A percentile compares a stretch with the other conserved stretches of the same genome.
phyloP scores from a whole-genome alignment of 2,329 filamentous ascomycete genomes.

The Plenodomus biglobosus region DNA sequence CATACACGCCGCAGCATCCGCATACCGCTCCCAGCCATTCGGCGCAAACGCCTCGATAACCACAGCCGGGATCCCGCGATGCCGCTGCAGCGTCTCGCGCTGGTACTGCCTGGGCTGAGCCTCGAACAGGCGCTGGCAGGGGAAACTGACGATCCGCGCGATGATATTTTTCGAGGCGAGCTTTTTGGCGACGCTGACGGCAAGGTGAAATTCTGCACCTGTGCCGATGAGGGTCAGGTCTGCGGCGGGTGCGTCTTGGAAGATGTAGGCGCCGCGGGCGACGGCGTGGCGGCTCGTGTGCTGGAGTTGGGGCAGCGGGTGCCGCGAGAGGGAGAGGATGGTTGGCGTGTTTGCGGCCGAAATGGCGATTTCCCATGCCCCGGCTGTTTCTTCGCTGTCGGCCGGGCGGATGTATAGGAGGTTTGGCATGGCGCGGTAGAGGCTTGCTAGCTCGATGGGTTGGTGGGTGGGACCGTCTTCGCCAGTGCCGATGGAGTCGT shows the following conservation, averaged over 20 bases:
- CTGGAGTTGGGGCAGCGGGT: constrained; percentile 46
- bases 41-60: constrained; percentile 61
- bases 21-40: constrained; percentile 61
- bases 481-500: constrained; percentile 57
- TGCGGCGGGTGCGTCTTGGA: constrained; percentile 39
- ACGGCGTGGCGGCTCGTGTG: constrained; percentile 47
- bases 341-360: constrained; percentile 44
- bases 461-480: constrained; percentile 66
- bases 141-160: constrained; percentile 51
- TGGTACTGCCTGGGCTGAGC: constrained; percentile 48
- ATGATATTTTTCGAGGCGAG: constrained; percentile 43
- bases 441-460: constrained; percentile 57
- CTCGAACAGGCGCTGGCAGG: constrained; percentile 52
- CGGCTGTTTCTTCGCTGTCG: constrained; percentile 60
- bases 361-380: constrained; percentile 56
- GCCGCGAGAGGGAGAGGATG: constrained; percentile 53
- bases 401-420: constrained; percentile 61
- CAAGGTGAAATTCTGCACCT: constrained; percentile 50
- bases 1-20: constrained; percentile 58
- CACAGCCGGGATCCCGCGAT: constrained; percentile 50
- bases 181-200: constrained; percentile 44
- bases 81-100: constrained; percentile 48
- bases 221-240: constrained; percentile 54
- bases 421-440: constrained; percentile 66
- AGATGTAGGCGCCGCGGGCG: constrained; percentile 51